These are phyloP conservation scores for Saturnispora quitensis DNA, from an alignment of 805 yeast species.

Conservation along the genomic window DNA sequence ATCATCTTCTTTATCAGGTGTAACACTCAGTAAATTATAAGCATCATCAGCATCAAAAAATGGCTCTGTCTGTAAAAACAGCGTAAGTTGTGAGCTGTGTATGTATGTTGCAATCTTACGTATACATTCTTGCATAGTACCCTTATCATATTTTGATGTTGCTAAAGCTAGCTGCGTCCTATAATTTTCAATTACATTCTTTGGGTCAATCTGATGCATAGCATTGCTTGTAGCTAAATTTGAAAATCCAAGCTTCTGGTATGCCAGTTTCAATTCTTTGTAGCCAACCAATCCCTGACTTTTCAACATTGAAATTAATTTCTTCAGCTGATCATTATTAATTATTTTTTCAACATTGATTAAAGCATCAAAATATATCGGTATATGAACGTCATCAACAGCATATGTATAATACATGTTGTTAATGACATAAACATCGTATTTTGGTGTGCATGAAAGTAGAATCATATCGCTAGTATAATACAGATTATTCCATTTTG, in stretches of 20 bases:
- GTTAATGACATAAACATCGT: conserved; percentile 39
- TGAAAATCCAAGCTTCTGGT: conserved; percentile 23
- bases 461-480: conserved; percentile 27
- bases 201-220: conserved; percentile 18
- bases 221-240: conserved; percentile 16
- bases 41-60: conserved; percentile 39
- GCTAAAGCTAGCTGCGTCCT: conserved; percentile 19
- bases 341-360: conserved; percentile 36
- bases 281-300: conserved; percentile 47
- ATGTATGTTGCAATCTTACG: conserved; percentile 31
- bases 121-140: conserved; percentile 31
- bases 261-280: conserved; percentile 30
- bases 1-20: conserved; percentile 52
- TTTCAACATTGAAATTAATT: conserved; percentile 35
- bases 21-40: conserved; percentile 41
- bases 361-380: conserved; percentile 52
- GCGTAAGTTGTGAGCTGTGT: conserved; percentile 28
- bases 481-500: conserved; percentile 16
- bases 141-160: conserved; percentile 17
- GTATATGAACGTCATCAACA: conserved; percentile 36
- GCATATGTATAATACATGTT: conserved; percentile 35
- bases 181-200: conserved; percentile 22
- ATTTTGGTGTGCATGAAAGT: conserved; percentile 41
- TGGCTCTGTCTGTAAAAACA: conserved; percentile 39
- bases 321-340: conserved; percentile 32